Evolutionary conservation across 2,329 filamentous ascomycete species (phyloP).

Genomic region (Trichoderma guizhouense): DNA sequence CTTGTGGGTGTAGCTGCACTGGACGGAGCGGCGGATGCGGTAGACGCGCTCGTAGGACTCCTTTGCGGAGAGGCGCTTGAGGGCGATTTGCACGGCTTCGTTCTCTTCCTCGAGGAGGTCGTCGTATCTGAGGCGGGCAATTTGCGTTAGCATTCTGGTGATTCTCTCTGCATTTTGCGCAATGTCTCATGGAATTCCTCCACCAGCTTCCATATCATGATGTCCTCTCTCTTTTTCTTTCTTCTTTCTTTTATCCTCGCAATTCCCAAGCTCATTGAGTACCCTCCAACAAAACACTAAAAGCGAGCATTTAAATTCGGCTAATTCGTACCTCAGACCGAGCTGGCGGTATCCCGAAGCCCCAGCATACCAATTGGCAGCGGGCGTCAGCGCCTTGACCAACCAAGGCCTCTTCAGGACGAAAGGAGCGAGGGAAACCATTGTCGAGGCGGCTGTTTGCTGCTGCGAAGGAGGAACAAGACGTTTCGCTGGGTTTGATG

Average conservation of each 20-base stretch:
- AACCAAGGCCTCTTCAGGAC: slow-evolving; percentile 86
- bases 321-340: slow-evolving; percentile 69
- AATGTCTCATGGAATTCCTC: not conserved
- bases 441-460: not conserved
- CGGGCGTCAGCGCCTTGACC: slow-evolving; percentile 67
- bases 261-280: not conserved
- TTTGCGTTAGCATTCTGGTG: not conserved
- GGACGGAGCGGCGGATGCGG: slow-evolving; percentile 92
- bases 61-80: slow-evolving; percentile 86
- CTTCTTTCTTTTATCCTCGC: accelerated
- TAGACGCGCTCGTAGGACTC: slow-evolving; percentile 96
- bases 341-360: slow-evolving; percentile 90
- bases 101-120: slow-evolving; percentile 93
- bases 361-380: slow-evolving; percentile 85
- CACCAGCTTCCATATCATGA: not conserved
- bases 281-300: not conserved
- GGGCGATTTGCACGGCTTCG: slow-evolving; percentile 78
- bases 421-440: slow-evolving; percentile 60
- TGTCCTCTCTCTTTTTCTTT: not conserved
- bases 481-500: not conserved
- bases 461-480: not conserved
- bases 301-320: not conserved
- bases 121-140: slow-evolving; percentile 64
- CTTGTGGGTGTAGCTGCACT: slow-evolving; percentile 65
- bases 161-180: not conserved